Percentiles rank a stretch among this genome's conserved stretches.
Conservation (phyloP, 352 stramenopile genomes). For the Nothophytophthora sp. region DNA sequence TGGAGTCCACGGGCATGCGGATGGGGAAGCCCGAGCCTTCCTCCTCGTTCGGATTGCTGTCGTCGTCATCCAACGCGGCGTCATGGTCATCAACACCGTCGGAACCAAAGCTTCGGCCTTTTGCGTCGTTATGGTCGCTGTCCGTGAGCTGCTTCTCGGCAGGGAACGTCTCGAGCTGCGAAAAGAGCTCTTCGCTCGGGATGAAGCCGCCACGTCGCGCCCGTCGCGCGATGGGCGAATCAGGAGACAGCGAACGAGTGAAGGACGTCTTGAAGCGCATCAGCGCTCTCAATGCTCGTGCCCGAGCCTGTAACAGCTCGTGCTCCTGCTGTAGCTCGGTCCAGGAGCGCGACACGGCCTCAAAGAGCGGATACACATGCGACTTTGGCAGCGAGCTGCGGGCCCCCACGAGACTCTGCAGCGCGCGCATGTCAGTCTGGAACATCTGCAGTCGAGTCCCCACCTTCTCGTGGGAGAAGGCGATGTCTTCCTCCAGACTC, state of each 20-base stretch:
- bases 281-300: constrained; percentile 61
- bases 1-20: constrained; percentile 90
- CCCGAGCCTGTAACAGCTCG: constrained; percentile 69
- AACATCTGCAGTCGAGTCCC: constrained; percentile 66
- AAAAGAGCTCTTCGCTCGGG: constrained; percentile 69
- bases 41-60: constrained; percentile 40
- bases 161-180: constrained; percentile 62
- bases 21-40: constrained; percentile 56
- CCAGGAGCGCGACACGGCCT: constrained; percentile 87
- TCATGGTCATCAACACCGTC: constrained; percentile 18
- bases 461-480: constrained; percentile 85
- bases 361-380: constrained; percentile 94
- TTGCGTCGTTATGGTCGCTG: constrained; percentile 17
- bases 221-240: constrained; percentile 56
- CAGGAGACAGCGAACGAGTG: constrained; percentile 46
- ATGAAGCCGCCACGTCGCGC: constrained; percentile 59
- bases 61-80: constrained; percentile 39
- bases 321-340: constrained; percentile 74
- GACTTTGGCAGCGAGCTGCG: constrained; percentile 92
- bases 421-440: constrained; percentile 59
- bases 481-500: constrained; percentile 91
- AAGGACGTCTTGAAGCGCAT: constrained; percentile 83
- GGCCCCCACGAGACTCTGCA: constrained; percentile 85
- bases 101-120: constrained; percentile 13
- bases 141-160: constrained; percentile 36